Conservation (phyloP, 1,284 basidiomycete species). For the Apiotrichum montevideense region DNA sequence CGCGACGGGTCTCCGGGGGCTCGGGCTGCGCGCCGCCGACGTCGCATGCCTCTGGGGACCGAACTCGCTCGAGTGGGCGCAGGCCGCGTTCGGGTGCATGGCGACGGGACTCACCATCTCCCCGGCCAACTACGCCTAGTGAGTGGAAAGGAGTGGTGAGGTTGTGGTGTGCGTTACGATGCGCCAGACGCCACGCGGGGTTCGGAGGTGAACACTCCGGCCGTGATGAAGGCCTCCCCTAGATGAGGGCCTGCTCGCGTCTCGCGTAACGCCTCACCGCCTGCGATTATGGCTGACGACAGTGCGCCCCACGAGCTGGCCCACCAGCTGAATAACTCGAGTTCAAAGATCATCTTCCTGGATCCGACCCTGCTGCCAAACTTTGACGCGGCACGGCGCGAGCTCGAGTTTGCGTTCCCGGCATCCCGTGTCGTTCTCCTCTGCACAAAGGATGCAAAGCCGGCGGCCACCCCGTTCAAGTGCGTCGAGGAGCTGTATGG, state of each 20-base stretch:
- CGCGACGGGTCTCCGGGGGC: conserved; percentile 51
- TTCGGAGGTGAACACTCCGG: too few species aligned
- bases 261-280: neutral
- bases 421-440: conserved; percentile 14
- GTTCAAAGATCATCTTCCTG: conserved; percentile 54
- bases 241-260: too few species aligned
- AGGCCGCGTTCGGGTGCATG: conserved; percentile 56
- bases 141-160: conserved; percentile 12
- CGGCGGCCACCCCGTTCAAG: conserved; percentile 7
- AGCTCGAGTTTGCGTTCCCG: conserved; percentile 9
- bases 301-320: conserved; percentile 42
- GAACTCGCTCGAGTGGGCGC: conserved; percentile 61
- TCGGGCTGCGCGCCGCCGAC: conserved; percentile 30
- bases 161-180: too few species aligned
- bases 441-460: neutral
- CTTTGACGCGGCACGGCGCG: conserved; percentile 21
- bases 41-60: conserved; percentile 39
- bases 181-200: too few species aligned
- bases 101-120: conserved; percentile 31
- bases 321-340: conserved; percentile 51
- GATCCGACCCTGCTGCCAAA: conserved; percentile 52
- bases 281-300: neutral
- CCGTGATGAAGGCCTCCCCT: too few species aligned
- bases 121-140: conserved; percentile 41
- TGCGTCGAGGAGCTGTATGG: conserved; percentile 9